Conservation (phyloP, 768 basidiomycete genomes). For the Paxillus involutus region DNA sequence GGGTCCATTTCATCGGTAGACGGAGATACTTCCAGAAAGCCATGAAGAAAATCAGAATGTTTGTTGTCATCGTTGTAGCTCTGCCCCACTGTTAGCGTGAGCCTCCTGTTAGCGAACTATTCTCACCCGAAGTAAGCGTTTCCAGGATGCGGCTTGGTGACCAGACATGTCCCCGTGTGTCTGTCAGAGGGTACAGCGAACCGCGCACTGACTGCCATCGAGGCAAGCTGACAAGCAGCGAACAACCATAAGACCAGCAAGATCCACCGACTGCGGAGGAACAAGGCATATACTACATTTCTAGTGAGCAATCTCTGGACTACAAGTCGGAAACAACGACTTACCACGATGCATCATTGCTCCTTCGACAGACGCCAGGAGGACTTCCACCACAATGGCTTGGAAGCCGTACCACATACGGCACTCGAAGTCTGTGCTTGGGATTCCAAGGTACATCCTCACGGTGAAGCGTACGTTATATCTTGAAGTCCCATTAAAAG, state of each 20-base stretch:
- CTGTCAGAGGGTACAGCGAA: constrained; percentile 6
- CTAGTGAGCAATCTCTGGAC: not conserved
- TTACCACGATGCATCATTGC: constrained; percentile 19
- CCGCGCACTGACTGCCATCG: constrained; percentile 19
- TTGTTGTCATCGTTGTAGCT: constrained; percentile 18
- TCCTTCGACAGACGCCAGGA: constrained; percentile 11
- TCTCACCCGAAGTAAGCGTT: constrained; percentile 20
- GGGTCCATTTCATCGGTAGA: constrained; percentile 11
- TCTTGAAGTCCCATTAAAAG: constrained; percentile 4
- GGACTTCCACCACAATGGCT: constrained; percentile 9
- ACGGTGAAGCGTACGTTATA: constrained; percentile 22
- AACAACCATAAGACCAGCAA: constrained; percentile 8
- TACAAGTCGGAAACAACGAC: not conserved
- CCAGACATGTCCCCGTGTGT: constrained; percentile 17
- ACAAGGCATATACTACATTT: constrained; percentile 19
- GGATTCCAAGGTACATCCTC: constrained; percentile 15
- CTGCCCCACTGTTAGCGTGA: constrained; percentile 2
- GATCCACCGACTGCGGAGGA: constrained; percentile 5
- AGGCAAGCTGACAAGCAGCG: constrained; percentile 3
- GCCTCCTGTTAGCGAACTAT: not conserved
- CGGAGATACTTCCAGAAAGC: constrained; percentile 17
- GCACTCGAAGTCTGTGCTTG: constrained; percentile 7
- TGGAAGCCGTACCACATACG: constrained; percentile 18
- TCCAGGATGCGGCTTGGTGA: constrained; percentile 10
- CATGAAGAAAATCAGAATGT: constrained; percentile 14